Conservation (phyloP, 2,329 filamentous ascomycete genomes). For the Curvularia lunata region DNA sequence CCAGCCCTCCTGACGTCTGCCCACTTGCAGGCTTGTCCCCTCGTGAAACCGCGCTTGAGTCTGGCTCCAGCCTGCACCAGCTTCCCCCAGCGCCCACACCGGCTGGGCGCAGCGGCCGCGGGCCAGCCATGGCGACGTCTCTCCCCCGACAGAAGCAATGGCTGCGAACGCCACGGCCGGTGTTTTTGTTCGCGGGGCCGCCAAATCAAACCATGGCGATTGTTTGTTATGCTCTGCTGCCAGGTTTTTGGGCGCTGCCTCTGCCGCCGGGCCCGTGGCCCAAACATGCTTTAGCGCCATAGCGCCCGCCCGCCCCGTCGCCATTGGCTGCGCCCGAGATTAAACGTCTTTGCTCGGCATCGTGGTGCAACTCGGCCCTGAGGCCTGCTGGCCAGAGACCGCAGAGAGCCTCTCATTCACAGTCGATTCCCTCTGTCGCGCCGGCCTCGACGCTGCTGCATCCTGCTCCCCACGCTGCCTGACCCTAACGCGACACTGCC, state of each 20-base stretch:
- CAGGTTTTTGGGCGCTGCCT: not conserved
- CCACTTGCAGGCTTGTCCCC: not conserved
- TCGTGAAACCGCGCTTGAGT: not conserved
- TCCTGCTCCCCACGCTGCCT: no score
- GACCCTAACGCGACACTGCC: not conserved
- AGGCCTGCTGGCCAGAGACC: slow-evolving; percentile 19
- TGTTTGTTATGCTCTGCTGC: not conserved
- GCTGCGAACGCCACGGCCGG: no score
- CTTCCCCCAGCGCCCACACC: no score
- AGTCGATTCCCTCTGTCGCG: not conserved
- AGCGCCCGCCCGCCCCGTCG: not conserved
- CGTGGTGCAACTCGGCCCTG: slow-evolving; percentile 8
- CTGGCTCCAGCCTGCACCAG: no score
- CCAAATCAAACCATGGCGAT: no score
- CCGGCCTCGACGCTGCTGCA: no score
- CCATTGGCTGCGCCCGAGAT: slow-evolving; percentile 26
- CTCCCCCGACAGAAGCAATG: no score
- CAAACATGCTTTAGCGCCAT: not conserved
- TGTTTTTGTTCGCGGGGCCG: no score
- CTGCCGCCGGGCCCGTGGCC: not conserved
- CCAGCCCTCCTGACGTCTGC: not conserved
- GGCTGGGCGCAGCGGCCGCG: no score
- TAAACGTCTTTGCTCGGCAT: slow-evolving; percentile 21
- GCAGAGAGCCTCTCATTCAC: no score
- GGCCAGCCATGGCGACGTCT: no score